A percentile compares a stretch with the other conserved stretches of the same genome.
phyloP scores from a whole-genome alignment of 1,284 basidiomycete genomes.

The Austropuccinia psidii region DNA sequence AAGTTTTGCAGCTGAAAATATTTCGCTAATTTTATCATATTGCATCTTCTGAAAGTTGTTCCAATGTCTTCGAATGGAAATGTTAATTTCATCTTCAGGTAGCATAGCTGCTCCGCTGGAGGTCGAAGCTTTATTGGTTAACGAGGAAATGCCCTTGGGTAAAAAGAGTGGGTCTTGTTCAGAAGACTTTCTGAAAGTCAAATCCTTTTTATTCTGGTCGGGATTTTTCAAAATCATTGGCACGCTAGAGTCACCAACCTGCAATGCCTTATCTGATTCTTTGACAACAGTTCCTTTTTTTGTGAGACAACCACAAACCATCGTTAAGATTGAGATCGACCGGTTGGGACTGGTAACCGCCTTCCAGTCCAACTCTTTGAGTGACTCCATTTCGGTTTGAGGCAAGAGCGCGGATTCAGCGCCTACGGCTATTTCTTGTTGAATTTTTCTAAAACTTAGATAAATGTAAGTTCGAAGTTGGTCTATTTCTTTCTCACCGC shows the following conservation, averaged over 20 bases:
- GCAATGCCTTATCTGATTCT: no score
- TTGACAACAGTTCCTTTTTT: no score
- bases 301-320: neutral
- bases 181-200: no score
- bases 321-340: no score
- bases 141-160: neutral
- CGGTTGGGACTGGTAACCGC: no score
- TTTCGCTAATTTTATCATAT: conserved; percentile 1
- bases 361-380: no score
- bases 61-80: neutral
- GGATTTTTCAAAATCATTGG: no score
- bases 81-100: neutral
- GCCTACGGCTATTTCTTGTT: neutral
- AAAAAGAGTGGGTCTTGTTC: no score
- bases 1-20: conserved; percentile 4
- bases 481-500: conserved; percentile 43
- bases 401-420: neutral
- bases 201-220: no score
- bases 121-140: neutral
- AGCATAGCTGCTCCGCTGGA: neutral
- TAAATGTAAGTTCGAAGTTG: conserved; percentile 42
- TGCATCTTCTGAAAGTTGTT: conserved; percentile 9
- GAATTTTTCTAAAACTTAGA: conserved; percentile 43
- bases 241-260: no score
- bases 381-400: neutral